Evolutionary conservation across 345 rosid genomes (phyloP).

Genomic region (Bretschneidera sinensis): DNA sequence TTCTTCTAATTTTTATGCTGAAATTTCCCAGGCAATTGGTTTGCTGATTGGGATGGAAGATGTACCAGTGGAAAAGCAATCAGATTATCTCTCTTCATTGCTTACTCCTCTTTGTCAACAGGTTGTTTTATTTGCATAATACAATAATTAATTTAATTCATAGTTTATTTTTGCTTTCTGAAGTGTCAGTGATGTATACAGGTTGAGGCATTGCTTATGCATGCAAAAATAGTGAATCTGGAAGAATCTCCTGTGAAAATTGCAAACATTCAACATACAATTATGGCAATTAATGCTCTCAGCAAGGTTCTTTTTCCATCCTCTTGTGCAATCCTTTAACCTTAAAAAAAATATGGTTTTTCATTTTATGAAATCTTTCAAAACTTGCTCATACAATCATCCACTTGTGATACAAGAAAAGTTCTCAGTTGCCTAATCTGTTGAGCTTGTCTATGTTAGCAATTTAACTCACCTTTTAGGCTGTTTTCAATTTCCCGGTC

Average conservation of each 20-base stretch:
- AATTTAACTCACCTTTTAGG: too few relatives aligned
- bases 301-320: conserved; percentile 69
- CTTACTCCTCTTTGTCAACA: conserved; percentile 86
- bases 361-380: not conserved
- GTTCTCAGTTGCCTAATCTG: not conserved
- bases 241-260: conserved; percentile 57
- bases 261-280: conserved; percentile 61
- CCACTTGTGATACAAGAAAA: too few relatives aligned
- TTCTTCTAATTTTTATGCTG: conserved; percentile 1
- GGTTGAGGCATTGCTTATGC: conserved; percentile 61
- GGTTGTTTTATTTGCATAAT: conserved; percentile 39
- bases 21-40: conserved; percentile 71
- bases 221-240: conserved; percentile 39
- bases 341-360: conserved; percentile 3
- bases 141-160: conserved; percentile 8
- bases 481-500: not conserved
- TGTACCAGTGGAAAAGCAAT: conserved; percentile 77
- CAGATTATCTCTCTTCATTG: conserved; percentile 81
- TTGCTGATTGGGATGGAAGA: conserved; percentile 88
- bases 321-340: not conserved
- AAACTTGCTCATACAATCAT: not conserved
- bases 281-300: conserved; percentile 85
- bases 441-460: not conserved
- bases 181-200: conserved; percentile 33
- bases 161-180: conserved; percentile 14